These are phyloP conservation scores for Juglanconis juglandina DNA, from an alignment of 2,329 filamentous ascomycete species.

Conservation along the genomic window DNA sequence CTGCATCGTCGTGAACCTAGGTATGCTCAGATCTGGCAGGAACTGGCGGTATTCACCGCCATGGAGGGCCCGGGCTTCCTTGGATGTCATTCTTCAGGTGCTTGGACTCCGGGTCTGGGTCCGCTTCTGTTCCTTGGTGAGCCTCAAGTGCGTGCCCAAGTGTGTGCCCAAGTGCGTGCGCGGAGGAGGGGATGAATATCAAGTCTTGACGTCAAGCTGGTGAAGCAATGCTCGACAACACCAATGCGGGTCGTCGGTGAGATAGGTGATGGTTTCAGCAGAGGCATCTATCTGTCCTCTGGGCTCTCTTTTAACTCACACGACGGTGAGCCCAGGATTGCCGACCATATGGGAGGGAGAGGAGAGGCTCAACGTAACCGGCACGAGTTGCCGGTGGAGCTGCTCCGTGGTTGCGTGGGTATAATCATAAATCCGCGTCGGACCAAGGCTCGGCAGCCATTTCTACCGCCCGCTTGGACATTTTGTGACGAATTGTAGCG, in stretches of 20 bases:
- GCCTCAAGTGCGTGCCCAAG: too few species aligned
- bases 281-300: neutral
- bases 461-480: conserved; percentile 8
- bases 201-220: neutral
- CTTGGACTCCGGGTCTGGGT: neutral
- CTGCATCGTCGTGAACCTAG: conserved; percentile 61
- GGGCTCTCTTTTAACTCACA: neutral
- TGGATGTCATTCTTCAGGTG: conserved; percentile 4
- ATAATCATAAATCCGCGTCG: conserved; percentile 7
- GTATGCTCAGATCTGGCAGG: conserved; percentile 58
- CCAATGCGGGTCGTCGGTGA: neutral
- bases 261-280: neutral
- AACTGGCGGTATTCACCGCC: conserved; percentile 50
- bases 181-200: too few species aligned
- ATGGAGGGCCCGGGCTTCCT: conserved; percentile 6
- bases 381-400: neutral
- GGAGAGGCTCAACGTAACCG: neutral
- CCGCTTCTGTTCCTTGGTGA: neutral
- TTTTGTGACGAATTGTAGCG: neutral
- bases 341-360: neutral
- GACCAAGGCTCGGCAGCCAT: conserved; percentile 11
- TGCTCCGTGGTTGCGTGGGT: neutral
- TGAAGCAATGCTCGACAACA: too few species aligned
- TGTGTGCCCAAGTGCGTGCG: neutral
- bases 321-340: neutral